Conservation (phyloP, 140 eudicot species). For the Stevia rebaudiana region DNA sequence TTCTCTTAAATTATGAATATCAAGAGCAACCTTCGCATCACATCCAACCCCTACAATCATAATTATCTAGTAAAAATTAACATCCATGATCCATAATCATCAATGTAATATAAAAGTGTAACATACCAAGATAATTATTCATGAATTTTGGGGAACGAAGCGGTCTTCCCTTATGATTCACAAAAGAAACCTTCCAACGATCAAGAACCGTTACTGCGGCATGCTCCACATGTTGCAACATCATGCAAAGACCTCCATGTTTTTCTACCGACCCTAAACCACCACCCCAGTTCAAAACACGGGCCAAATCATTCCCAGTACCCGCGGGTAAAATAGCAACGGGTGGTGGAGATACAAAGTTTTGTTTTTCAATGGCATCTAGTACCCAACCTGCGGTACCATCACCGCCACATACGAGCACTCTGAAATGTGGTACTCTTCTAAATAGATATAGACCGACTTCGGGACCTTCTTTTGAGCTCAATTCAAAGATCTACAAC, state of each 20-base stretch:
- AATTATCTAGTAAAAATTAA: not conserved
- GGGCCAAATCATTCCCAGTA: slow-evolving; percentile 83
- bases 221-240: slow-evolving; percentile 60
- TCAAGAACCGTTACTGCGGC: slow-evolving; percentile 87
- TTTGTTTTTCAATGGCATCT: slow-evolving; percentile 74
- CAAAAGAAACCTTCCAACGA: slow-evolving; percentile 77
- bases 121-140: slow-evolving; percentile 79
- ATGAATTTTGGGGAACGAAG: slow-evolving; percentile 47
- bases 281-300: slow-evolving; percentile 86
- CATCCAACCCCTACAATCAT: slow-evolving; percentile 66
- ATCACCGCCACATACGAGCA: slow-evolving; percentile 89
- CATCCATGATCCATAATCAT: not conserved
- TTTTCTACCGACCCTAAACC: slow-evolving; percentile 64
- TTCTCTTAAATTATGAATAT: slow-evolving; percentile 67
- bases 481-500: slow-evolving; percentile 65
- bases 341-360: slow-evolving; percentile 85
- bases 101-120: not conserved
- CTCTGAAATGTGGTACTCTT: slow-evolving; percentile 59
- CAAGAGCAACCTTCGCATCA: slow-evolving; percentile 91
- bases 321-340: slow-evolving; percentile 81
- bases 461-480: slow-evolving; percentile 78
- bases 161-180: slow-evolving; percentile 43
- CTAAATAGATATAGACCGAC: slow-evolving; percentile 66
- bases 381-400: slow-evolving; percentile 95
- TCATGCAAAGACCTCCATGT: slow-evolving; percentile 65